phyloP scores from a whole-genome alignment of 192 early-diverging fungal genomes.

The Funneliformis geosporum region DNA sequence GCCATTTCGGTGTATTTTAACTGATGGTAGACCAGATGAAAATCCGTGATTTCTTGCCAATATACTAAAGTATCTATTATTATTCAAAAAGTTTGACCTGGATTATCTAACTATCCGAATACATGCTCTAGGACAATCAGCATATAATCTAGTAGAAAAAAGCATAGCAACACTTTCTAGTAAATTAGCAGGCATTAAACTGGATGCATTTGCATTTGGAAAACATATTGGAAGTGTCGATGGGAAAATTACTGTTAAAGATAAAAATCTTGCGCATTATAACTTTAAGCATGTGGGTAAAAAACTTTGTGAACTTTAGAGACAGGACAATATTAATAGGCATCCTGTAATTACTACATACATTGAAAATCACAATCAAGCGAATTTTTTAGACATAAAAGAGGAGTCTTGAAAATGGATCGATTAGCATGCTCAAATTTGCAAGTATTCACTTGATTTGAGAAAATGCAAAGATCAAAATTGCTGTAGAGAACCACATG shows the following conservation, averaged over 20 bases:
- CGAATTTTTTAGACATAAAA: not conserved
- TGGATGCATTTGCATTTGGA: not conserved
- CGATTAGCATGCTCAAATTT: not conserved
- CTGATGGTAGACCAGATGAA: constrained; percentile 2
- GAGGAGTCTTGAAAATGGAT: not conserved
- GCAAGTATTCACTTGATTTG: not conserved
- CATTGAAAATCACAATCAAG: not conserved
- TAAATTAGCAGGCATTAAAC: not conserved
- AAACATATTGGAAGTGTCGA: not conserved
- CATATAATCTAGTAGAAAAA: not conserved
- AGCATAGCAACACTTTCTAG: not conserved
- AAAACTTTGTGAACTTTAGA: constrained; percentile 6
- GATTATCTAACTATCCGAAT: constrained; percentile 11
- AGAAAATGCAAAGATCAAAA: not conserved
- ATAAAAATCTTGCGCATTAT: not conserved
- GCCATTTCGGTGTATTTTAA: not conserved
- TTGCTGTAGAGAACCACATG: not conserved
- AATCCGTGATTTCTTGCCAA: constrained; percentile 5
- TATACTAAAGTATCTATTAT: not conserved
- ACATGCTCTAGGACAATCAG: not conserved
- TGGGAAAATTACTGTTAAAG: not conserved
- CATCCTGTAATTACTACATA: not conserved
- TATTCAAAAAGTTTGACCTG: not conserved
- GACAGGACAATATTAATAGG: not conserved
- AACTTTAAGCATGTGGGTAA: not conserved